Evolutionary conservation across 306 rosid species (phyloP).

Genomic region (Astragalus glycyphyllos): DNA sequence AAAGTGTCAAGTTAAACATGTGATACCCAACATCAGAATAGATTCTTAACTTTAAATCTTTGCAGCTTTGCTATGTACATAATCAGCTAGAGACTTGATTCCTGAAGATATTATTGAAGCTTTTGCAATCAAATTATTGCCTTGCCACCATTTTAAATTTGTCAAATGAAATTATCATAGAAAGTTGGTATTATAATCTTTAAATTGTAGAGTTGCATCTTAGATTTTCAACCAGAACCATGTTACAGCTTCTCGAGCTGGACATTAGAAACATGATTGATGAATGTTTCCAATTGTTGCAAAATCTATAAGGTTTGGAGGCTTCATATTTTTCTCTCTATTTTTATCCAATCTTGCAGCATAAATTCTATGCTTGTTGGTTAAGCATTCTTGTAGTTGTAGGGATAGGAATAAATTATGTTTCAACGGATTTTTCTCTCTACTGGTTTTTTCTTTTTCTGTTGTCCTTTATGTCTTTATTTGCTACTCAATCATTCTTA

Average conservation of each 20-base stretch:
- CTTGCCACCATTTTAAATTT: constrained; percentile 48
- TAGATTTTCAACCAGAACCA: not conserved
- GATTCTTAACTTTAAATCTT: constrained; percentile 73
- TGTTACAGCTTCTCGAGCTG: not conserved
- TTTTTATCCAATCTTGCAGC: too few relatives aligned
- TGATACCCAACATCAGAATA: constrained; percentile 86
- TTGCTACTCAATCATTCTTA: too few relatives aligned
- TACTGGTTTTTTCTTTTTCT: too few relatives aligned
- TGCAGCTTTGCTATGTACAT: constrained; percentile 78
- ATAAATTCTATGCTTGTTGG: too few relatives aligned
- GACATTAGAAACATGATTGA: too few relatives aligned
- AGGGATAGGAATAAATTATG: too few relatives aligned
- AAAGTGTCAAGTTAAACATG: not conserved
- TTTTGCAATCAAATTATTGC: constrained; percentile 67
- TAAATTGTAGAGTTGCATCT: not conserved
- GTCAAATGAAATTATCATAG: not conserved
- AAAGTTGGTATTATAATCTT: not conserved
- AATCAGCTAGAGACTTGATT: constrained; percentile 73
- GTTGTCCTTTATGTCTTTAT: too few relatives aligned
- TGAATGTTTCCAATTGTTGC: too few relatives aligned
- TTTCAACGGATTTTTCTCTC: too few relatives aligned
- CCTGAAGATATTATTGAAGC: constrained; percentile 76
- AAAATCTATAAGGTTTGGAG: too few relatives aligned
- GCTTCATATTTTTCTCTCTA: too few relatives aligned
- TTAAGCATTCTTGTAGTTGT: too few relatives aligned